Base-by-base conservation (phyloP, 805 yeast species). In the Zygotorulaspora danielsina region DNA sequence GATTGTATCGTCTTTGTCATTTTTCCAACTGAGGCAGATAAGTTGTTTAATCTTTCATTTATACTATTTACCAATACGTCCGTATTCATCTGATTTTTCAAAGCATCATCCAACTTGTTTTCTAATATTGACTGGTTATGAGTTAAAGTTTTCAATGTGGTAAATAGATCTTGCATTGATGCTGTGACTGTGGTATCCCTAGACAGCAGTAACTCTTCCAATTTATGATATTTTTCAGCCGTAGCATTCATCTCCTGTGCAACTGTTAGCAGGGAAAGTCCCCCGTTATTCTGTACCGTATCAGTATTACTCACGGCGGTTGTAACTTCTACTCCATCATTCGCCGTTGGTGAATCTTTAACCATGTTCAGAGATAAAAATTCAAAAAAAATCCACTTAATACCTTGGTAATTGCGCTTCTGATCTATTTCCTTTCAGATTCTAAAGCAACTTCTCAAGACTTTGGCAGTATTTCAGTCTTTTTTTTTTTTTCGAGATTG, bases 51-150 rank as follows among this genome's bases (percentile, higher is more conserved):
- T 35, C 55, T 35, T 34, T 53, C 45, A 26, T 53, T 57, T 20
- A 59, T 36, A 19, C 49, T 49, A 39, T 63, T 63, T 9, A 63
- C 61, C 15, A 59, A 41, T 3, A 55, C 41, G 40, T 63, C 67
- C 5, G 67, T 60, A 41, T 61, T 61, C 50, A 57, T 50, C 38
- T 63, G 67, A 41, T 63, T 63, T 31, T 52, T 59, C 34, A 61
- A 38, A 20, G 57, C 50, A 42, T 63, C 67, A 27, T 63, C 65
- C 24, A 63, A 34, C 39, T 55, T 61, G 44, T 57, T 63, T 39
- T 63, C 65, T 19, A 63, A 44, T 1, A 60, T 58, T n/a, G 54
- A 44, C 41, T 63, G 67, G 38, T 63, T 62, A 28, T 60, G 55
- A 7, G 59, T 49, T 4, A 62, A 41, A 7, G 54, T 58, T 36